Evolutionary conservation across 2,329 filamentous ascomycete species (phyloP), one percentile per base, ranked within the genome.

Genomic region (Penicillium sp.): DNA sequence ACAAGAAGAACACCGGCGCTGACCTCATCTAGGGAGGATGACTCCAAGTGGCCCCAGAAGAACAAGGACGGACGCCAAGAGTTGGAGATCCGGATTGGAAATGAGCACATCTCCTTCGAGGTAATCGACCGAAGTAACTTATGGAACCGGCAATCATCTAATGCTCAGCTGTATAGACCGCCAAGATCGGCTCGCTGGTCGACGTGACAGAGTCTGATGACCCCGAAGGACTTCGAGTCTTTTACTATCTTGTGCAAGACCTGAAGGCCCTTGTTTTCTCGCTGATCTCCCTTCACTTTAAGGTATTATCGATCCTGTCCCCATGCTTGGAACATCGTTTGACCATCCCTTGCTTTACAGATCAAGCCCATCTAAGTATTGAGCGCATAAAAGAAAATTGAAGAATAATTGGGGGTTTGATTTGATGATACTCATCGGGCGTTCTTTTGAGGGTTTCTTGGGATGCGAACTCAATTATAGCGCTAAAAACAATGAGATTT

Each of bases 61-160:
- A 99, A 99, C 79, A 97, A 97, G 78, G 94, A 99, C 67, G 94
- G 94, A 35, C 86, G 93, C 60, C 94, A 99, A 73, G 94, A 99
- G 77, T 81, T 99, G 46, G 94, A 99, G 75, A 97, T 99, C 56
- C 84, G 92, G 46, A 73, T 99, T 53, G 94, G 93, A 40, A 94
- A 89, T 67, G 94, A 99, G 61, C 93, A 97, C 73, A 97, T 99
- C 65, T 95, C 91, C 1, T 99, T 99, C 64, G 94, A 99, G 87
- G 92, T 92, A 74, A 40, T 60, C 34, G 18, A 25, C 29, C 38
- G 8, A 15, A 6, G 3, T 23, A 18, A 3, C 13, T 21, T 15
- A 15, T 27, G 49, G 16, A 38, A 15, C 35, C 2, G 38, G 15
- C 23, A n/a, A 51, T 46, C 29, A 23, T 27, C 38, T 58, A 52